Conservation (phyloP, 2,329 filamentous ascomycete genomes). For the Chrysosporium queenslandicum region DNA sequence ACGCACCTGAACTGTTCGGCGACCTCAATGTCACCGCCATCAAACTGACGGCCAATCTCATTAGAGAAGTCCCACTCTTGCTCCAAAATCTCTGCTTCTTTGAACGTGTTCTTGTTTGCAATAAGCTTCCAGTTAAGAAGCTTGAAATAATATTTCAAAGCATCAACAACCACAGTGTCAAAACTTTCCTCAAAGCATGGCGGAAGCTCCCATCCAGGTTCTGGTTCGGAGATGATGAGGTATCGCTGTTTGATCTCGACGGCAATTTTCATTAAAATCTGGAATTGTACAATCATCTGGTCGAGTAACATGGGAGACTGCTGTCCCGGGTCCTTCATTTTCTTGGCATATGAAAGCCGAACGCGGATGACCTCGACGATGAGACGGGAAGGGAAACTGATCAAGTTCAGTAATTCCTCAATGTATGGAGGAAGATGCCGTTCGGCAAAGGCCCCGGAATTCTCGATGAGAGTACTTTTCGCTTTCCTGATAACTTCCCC, state of each 20-base stretch:
- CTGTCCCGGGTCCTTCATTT: slow-evolving; percentile 89
- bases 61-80: slow-evolving; percentile 98
- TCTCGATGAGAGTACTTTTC: slow-evolving; percentile 79
- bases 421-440: slow-evolving; percentile 92
- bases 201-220: slow-evolving; percentile 89
- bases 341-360: slow-evolving; percentile 79
- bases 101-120: slow-evolving; percentile 98
- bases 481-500: slow-evolving; percentile 84
- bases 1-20: slow-evolving; percentile 81
- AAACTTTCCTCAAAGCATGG: slow-evolving; percentile 96
- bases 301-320: slow-evolving; percentile 91
- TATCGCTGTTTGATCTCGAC: slow-evolving; percentile 90
- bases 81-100: slow-evolving; percentile 92
- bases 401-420: slow-evolving; percentile 86
- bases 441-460: slow-evolving; percentile 72
- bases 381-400: slow-evolving; percentile 91
- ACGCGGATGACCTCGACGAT: slow-evolving; percentile 95
- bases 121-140: slow-evolving; percentile 97
- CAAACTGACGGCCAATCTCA: slow-evolving; percentile 79
- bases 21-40: slow-evolving; percentile 89
- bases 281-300: slow-evolving; percentile 95
- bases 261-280: slow-evolving; percentile 81
- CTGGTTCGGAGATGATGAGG: slow-evolving; percentile 67
- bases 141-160: slow-evolving; percentile 95
- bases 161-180: slow-evolving; percentile 81